These are phyloP conservation scores for Phytophthora idaei DNA, from an alignment of 352 stramenopile species.

Conservation along the genomic window DNA sequence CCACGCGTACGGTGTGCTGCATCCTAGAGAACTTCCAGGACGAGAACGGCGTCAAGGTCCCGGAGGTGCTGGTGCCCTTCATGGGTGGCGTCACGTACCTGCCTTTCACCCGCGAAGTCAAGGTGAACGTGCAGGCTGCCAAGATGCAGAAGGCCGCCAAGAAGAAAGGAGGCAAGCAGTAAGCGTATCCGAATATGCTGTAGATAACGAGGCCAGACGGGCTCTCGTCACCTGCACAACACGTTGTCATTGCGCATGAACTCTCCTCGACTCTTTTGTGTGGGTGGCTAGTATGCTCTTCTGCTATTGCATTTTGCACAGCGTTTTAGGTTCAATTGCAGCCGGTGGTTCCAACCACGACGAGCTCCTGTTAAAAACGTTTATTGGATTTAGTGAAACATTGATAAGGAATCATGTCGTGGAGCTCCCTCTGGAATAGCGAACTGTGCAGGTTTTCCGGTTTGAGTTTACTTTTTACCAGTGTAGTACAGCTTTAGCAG, in stretches of 20 bases:
- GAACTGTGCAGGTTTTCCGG: no score
- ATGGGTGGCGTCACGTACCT: slow-evolving; percentile 99
- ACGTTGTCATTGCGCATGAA: slow-evolving; percentile 30
- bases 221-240: slow-evolving; percentile 17
- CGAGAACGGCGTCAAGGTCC: slow-evolving; percentile 96
- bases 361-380: no score
- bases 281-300: slow-evolving; percentile 8
- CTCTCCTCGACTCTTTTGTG: slow-evolving; percentile 11
- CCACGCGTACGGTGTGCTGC: slow-evolving; percentile 98
- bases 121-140: slow-evolving; percentile 89
- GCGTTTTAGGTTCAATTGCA: no score
- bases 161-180: slow-evolving; percentile 90
- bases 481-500: no score
- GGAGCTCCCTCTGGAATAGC: no score
- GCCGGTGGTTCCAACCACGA: no score
- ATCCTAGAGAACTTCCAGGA: slow-evolving; percentile 99
- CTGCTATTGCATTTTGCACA: slow-evolving; percentile 20
- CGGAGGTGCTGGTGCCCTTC: slow-evolving; percentile 97
- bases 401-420: no score
- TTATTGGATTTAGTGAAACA: no score
- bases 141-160: slow-evolving; percentile 96
- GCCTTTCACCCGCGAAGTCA: slow-evolving; percentile 96
- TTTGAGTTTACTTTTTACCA: no score
- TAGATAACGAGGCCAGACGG: slow-evolving; percentile 29
- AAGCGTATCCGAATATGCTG: slow-evolving; percentile 18